A percentile compares a stretch with the other conserved stretches of the same genome.
phyloP scores from a whole-genome alignment of 371 early-diverging fungal genomes.

The Mortierella sp. region DNA sequence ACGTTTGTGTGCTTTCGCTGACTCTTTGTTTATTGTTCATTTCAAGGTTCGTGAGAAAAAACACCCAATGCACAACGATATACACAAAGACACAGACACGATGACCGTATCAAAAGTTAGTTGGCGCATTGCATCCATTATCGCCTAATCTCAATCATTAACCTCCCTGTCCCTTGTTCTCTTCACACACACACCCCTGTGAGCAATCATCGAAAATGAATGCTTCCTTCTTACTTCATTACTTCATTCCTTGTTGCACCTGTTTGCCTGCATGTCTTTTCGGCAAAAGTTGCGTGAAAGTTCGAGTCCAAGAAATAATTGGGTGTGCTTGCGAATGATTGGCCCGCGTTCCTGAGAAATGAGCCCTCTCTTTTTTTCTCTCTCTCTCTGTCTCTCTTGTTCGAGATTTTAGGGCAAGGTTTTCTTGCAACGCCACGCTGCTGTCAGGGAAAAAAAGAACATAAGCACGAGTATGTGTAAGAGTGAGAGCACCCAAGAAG shows the following conservation, averaged over 20 bases:
- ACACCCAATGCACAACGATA: no score
- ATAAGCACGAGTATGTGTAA: not conserved
- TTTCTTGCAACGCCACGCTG: not conserved
- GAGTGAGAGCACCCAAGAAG: not conserved
- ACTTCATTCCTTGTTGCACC: not conserved
- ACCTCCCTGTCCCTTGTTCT: not conserved
- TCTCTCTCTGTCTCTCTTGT: not conserved
- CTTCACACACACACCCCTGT: not conserved
- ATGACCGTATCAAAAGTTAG: no score
- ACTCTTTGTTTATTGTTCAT: no score
- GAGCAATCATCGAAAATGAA: not conserved
- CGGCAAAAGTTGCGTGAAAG: not conserved
- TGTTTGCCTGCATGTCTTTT: not conserved
- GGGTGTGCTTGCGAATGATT: not conserved
- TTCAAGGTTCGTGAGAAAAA: no score
- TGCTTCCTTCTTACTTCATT: not conserved
- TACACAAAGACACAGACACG: no score
- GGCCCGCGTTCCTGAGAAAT: slow-evolving; percentile 9
- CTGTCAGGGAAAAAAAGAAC: not conserved
- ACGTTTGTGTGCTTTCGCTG: no score
- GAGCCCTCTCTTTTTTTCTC: not conserved
- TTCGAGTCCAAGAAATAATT: not conserved
- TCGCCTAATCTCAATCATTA: not conserved
- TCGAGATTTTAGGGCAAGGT: not conserved
- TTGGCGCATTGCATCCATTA: not conserved